Evolutionary conservation across 2,329 filamentous ascomycete genomes (phyloP).

Genomic region (Fusarium sp.): DNA sequence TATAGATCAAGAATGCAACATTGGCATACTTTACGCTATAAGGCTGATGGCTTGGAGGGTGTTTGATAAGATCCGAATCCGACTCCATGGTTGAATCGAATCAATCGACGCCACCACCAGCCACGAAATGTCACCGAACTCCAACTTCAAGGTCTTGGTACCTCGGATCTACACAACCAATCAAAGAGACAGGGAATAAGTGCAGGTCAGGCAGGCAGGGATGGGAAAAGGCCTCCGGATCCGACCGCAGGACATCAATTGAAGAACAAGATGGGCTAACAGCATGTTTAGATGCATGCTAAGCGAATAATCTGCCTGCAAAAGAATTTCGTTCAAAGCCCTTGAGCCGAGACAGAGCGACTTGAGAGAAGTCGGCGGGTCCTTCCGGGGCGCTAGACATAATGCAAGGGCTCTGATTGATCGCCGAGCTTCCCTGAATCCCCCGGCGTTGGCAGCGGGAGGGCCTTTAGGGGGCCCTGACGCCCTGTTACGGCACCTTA

Average conservation of each 20-base stretch:
- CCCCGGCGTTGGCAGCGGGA: slow-evolving; percentile 20
- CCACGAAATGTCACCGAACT: slow-evolving; percentile 1
- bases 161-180: slow-evolving; percentile 6
- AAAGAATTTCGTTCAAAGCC: slow-evolving; percentile 16
- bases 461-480: background rate
- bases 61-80: background rate
- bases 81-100: background rate
- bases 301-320: slow-evolving; percentile 21
- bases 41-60: slow-evolving; percentile 3
- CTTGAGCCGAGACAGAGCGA: slow-evolving; percentile 47
- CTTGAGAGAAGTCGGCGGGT: slow-evolving; percentile 39
- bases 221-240: background rate
- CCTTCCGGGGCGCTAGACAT: slow-evolving; percentile 45
- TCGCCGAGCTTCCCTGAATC: slow-evolving; percentile 36
- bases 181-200: background rate
- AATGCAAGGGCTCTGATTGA: slow-evolving; percentile 46
- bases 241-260: slow-evolving; percentile 3
- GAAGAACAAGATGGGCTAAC: background rate
- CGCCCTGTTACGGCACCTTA: slow-evolving; percentile 20
- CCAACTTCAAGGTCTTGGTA: background rate
- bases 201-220: background rate
- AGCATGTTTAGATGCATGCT: background rate
- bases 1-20: background rate
- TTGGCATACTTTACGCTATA: background rate
- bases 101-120: background rate